phyloP scores from a whole-genome alignment of 2,329 filamentous ascomycete genomes.

The Epicoccum sorghinum region DNA sequence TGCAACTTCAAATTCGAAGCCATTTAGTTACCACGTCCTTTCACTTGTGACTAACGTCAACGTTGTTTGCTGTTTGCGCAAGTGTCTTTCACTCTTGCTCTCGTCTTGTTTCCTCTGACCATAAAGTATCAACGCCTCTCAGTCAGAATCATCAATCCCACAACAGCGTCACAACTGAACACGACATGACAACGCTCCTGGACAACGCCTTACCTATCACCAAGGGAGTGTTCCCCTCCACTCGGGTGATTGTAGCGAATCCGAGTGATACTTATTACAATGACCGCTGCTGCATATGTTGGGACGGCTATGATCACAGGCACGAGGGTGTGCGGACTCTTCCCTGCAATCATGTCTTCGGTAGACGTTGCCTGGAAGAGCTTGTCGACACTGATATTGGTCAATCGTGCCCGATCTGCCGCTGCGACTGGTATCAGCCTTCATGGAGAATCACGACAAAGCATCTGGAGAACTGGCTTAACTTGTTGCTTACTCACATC shows the following conservation, averaged over 20 bases:
- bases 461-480: no score
- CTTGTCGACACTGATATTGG: background rate
- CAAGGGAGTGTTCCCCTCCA: background rate
- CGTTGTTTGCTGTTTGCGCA: no score
- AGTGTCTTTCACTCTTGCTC: no score
- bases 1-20: no score
- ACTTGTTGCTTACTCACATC: no score
- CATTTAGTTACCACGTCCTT: no score
- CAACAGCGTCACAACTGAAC: no score
- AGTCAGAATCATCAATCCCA: no score
- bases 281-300: background rate
- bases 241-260: background rate
- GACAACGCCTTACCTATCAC: background rate
- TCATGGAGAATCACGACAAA: background rate
- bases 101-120: no score
- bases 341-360: background rate
- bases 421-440: background rate
- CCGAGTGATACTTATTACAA: background rate
- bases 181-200: background rate
- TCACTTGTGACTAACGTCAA: no score
- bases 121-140: no score
- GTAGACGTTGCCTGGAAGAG: background rate
- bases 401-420: background rate
- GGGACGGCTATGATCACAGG: background rate
- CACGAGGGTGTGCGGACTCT: background rate